Evolutionary conservation across 768 basidiomycete species (phyloP), one percentile per base, ranked within the genome.

Genomic region (Russula griseocarnosa): DNA sequence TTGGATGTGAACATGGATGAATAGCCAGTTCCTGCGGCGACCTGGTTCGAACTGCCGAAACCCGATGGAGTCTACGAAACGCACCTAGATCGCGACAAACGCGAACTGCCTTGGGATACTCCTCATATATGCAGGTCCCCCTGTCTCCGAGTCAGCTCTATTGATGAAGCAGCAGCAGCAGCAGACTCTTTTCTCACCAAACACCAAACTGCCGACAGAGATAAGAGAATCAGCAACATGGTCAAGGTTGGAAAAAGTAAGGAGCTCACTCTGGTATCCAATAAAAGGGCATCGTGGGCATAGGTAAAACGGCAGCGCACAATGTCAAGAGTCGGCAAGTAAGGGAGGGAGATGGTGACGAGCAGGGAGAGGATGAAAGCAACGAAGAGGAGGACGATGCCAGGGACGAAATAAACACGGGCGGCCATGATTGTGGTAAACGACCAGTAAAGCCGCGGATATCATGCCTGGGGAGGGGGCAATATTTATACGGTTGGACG

Each of bases 281-380:
- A 42, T 3, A 47, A 11, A 36, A 11, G 36, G 36, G 11, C 75
- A 49, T 69, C 67, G 28, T 5, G 36, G 36, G 13, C 13, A 13
- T 70, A 75, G 26, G 70, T 75, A 60, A 85, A 83, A 58, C 82
- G 79, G 13, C 82, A 78, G 32, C 88, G 84, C 16, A 81, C 79
- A 70, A 92, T 78, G 73, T 90, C 89, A 68, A 90, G 76, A 0
- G 80, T 82, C 22, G 85, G 78, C 24, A 92, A 77, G 74, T 76
- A 85, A 1, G 90, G 90, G 3, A 90, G 76, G 18, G 89, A 91
- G 55, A 92, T 79, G 14, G 88, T 85, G 36, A 84, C 82, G 66
- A 91, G 75, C 71, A 90, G 77, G 68, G 81, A 82, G 66, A 91
- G 81, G 2, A 86, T 79, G 62, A 90, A 81, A 30, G 90, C 88